Percentiles rank a stretch among this genome's conserved stretches.
These are phyloP conservation scores for Symbiodinium natans DNA, from an alignment of 73 alveolate genomes.

Conservation along the genomic window DNA sequence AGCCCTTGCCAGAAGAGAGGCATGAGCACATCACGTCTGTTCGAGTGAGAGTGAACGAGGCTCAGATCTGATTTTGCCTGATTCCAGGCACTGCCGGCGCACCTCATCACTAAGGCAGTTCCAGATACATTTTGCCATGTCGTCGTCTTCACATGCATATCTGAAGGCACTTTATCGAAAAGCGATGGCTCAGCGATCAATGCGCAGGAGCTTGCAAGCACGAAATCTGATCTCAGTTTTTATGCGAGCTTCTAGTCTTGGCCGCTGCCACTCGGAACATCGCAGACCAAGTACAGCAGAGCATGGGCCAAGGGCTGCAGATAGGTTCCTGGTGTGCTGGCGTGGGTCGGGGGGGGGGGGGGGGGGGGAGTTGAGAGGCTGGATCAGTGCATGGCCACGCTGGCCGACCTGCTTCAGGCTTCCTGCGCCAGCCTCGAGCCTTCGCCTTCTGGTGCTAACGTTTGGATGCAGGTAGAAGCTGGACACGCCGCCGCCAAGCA, in stretches of 20 bases:
- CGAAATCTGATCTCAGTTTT: no score
- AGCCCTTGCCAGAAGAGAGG: slow-evolving; percentile 81
- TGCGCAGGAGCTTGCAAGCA: slow-evolving; percentile 7
- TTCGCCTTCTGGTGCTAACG: not conserved
- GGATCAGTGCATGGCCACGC: slow-evolving; percentile 43
- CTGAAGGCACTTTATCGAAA: slow-evolving; percentile 57
- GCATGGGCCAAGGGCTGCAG: no score
- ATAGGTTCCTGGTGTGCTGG: no score
- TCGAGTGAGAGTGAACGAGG: not conserved
- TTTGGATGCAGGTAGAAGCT: slow-evolving; percentile 25
- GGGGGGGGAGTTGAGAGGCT: not conserved
- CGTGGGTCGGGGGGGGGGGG: no score
- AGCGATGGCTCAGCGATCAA: slow-evolving; percentile 73
- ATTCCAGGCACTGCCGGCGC: slow-evolving; percentile 72
- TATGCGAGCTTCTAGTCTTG: no score
- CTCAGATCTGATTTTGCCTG: not conserved
- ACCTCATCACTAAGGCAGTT: slow-evolving; percentile 78
- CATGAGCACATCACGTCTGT: not conserved
- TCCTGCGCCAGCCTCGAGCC: not conserved
- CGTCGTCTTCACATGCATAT: not conserved
- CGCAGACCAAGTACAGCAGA: no score
- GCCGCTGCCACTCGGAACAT: no score
- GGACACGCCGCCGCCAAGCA: slow-evolving; percentile 72
- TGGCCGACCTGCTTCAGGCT: slow-evolving; percentile 66
- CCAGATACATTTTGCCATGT: not conserved